phyloP scores from a whole-genome alignment of 352 stramenopile species.

The Albugo candida region DNA sequence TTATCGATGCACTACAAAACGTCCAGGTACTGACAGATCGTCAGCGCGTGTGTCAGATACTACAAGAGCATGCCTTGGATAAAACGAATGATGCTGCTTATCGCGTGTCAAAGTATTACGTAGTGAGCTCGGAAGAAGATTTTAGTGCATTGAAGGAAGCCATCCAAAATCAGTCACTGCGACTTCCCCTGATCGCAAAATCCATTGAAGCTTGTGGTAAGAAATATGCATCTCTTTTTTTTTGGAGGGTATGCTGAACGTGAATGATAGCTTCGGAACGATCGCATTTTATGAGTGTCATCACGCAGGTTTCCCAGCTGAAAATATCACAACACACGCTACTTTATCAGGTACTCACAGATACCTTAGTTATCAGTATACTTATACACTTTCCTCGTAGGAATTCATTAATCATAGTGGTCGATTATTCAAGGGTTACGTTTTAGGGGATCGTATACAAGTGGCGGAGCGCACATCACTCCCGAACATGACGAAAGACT shows the following conservation, averaged over 20 bases:
- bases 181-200: conserved; percentile 64
- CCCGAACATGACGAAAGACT: conserved; percentile 35
- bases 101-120: conserved; percentile 27
- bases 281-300: conserved; percentile 70
- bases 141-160: conserved; percentile 18
- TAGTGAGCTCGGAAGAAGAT: conserved; percentile 4
- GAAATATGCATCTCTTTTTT: conserved; percentile 5
- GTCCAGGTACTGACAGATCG: conserved; percentile 54
- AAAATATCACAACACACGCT: conserved; percentile 26
- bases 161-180: conserved; percentile 18
- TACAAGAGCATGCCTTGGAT: conserved; percentile 10
- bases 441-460: conserved; percentile 52
- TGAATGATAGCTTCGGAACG: conserved; percentile 31
- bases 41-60: conserved; percentile 30
- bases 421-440: conserved; percentile 68
- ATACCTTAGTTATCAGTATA: not conserved
- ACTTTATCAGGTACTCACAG: conserved; percentile 38
- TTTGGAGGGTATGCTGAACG: not conserved
- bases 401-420: conserved; percentile 70
- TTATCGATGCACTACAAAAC: conserved; percentile 50
- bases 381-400: conserved; percentile 9
- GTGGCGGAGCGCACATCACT: conserved; percentile 56
- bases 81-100: conserved; percentile 5
- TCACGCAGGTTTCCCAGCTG: conserved; percentile 43
- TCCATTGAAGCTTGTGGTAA: conserved; percentile 64